A percentile compares a stretch with the other conserved stretches of the same genome.
These are phyloP conservation scores for Tetrahymena borealis DNA, from an alignment of 73 alveolate genomes.

Conservation along the genomic window DNA sequence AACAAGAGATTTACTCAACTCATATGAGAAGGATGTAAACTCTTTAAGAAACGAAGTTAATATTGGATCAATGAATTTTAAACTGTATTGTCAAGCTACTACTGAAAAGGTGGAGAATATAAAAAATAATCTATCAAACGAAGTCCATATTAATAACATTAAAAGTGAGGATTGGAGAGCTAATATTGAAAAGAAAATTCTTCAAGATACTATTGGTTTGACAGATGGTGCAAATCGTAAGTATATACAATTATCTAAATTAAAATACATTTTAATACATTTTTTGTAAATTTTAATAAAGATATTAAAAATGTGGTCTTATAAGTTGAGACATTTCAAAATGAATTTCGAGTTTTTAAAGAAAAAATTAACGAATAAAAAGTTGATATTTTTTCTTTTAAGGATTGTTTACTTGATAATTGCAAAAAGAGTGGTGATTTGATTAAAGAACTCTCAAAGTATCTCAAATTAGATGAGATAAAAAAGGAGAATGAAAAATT, in stretches of 20 bases:
- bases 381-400: neutral
- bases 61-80: neutral
- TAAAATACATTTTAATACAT: neutral
- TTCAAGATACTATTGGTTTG: neutral
- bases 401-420: neutral
- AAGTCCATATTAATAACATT: neutral
- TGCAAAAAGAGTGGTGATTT: neutral
- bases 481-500: neutral
- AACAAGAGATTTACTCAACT: neutral
- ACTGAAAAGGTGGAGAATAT: neutral
- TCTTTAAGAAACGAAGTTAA: neutral
- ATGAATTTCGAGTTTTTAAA: neutral
- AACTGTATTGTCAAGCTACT: neutral
- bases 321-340: neutral
- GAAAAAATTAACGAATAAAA: neutral
- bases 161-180: neutral
- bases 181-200: neutral
- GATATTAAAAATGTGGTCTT: neutral
- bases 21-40: neutral
- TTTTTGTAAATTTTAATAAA: neutral
- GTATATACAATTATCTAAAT: neutral
- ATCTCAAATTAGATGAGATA: neutral
- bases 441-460: neutral
- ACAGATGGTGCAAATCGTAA: neutral
- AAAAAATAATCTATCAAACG: neutral